These are phyloP conservation scores for Cydonia oblonga DNA, from an alignment of 331 rosid species.

Conservation along the genomic window DNA sequence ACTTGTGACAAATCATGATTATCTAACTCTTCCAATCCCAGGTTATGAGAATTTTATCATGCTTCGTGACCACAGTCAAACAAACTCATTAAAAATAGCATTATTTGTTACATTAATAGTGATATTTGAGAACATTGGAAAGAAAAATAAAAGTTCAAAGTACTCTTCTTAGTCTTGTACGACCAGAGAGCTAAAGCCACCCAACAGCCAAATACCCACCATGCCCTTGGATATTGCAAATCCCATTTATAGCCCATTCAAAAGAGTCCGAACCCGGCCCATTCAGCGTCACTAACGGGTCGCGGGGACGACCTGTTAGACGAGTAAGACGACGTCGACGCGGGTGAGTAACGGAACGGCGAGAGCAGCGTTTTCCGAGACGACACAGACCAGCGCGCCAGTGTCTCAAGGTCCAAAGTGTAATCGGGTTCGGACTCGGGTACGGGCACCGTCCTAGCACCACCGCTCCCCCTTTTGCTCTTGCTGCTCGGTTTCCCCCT, in stretches of 20 bases:
- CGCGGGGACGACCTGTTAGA: slow-evolving; percentile 55
- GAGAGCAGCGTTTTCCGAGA: slow-evolving; percentile 40
- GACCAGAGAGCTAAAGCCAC: not conserved
- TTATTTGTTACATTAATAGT: too few relatives aligned
- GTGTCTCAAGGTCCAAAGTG: slow-evolving; percentile 38
- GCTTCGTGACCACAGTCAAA: too few relatives aligned
- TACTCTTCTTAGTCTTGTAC: not conserved
- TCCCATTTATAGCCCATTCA: not conserved
- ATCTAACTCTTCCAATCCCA: too few relatives aligned
- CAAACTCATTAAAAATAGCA: too few relatives aligned
- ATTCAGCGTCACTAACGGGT: slow-evolving; percentile 46
- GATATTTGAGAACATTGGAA: too few relatives aligned
- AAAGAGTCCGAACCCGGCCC: slow-evolving; percentile 84
- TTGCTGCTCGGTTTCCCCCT: slow-evolving; percentile 22
- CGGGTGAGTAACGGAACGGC: slow-evolving; percentile 39
- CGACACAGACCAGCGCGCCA: slow-evolving; percentile 57
- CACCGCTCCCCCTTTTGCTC: not conserved
- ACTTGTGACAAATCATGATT: too few relatives aligned
- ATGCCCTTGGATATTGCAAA: not conserved
- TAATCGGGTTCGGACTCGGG: slow-evolving; percentile 19
- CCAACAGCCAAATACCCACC: not conserved
- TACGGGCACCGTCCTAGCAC: not conserved
- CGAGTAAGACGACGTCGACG: slow-evolving; percentile 33
- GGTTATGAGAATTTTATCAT: too few relatives aligned
- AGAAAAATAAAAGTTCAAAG: not conserved